Conservation (phyloP, 2,329 filamentous ascomycete species). For the Hymenoscyphus repandus region DNA sequence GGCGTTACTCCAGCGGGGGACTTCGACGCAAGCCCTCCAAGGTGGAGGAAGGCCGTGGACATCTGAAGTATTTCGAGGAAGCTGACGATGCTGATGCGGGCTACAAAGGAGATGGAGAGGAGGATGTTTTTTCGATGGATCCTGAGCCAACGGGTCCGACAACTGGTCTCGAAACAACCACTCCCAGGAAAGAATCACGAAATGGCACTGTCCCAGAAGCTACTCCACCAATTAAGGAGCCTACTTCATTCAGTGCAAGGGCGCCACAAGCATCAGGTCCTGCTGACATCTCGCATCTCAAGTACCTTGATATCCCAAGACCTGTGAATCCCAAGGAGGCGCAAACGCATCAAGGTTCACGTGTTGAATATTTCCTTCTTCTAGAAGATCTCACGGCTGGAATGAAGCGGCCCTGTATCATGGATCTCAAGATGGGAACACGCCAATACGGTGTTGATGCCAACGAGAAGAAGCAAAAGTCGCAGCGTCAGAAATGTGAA, state of each 20-base stretch:
- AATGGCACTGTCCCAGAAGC: not conserved
- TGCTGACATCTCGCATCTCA: slow-evolving; percentile 6
- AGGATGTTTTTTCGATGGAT: slow-evolving; percentile 67
- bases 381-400: slow-evolving; percentile 93
- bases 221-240: not conserved
- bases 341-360: slow-evolving; percentile 54
- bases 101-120: slow-evolving; percentile 69
- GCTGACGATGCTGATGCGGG: slow-evolving; percentile 80
- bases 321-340: slow-evolving; percentile 76
- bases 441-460: slow-evolving; percentile 94
- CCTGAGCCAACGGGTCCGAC: slow-evolving; percentile 27
- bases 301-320: slow-evolving; percentile 39
- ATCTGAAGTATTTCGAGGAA: slow-evolving; percentile 86
- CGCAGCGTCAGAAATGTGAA: slow-evolving; percentile 88
- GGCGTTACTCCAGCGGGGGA: slow-evolving; percentile 84
- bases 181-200: not conserved
- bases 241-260: not conserved
- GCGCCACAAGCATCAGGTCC: slow-evolving; percentile 7
- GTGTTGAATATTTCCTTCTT: slow-evolving; percentile 88
- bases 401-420: slow-evolving; percentile 93
- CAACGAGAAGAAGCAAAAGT: slow-evolving; percentile 83
- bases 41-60: slow-evolving; percentile 64
- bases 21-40: slow-evolving; percentile 69
- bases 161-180: not conserved
- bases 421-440: slow-evolving; percentile 98